These are phyloP conservation scores for Phytophthora palmivora DNA, from an alignment of 352 stramenopile species.

Conservation along the genomic window DNA sequence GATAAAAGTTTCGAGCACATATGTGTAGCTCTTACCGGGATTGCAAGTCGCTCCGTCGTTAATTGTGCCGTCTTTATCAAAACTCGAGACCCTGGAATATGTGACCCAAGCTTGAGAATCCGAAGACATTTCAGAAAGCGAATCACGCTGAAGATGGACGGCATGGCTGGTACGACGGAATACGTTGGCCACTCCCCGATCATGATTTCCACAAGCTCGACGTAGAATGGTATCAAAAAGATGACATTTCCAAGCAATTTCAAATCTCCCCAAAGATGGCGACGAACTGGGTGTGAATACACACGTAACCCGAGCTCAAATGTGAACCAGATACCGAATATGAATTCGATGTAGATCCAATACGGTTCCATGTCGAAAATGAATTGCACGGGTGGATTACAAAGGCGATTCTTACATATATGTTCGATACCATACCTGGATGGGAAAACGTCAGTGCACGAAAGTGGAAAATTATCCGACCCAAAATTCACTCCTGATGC, in stretches of 20 bases:
- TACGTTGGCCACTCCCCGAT: conserved; percentile 35
- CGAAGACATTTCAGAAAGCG: conserved; percentile 54
- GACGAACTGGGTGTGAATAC: conserved; percentile 35
- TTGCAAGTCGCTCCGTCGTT: conserved; percentile 38
- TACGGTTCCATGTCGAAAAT: conserved; percentile 58
- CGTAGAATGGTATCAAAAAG: conserved; percentile 49
- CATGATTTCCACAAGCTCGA: conserved; percentile 35
- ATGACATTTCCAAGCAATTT: conserved; percentile 29
- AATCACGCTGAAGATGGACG: conserved; percentile 52
- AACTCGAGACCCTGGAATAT: conserved; percentile 50
- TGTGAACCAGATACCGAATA: conserved; percentile 54
- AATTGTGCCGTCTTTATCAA: conserved; percentile 44
- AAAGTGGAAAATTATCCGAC: conserved; percentile 29
- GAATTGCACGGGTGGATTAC: conserved; percentile 41
- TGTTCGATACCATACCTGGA: conserved; percentile 11
- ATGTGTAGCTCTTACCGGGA: conserved; percentile 37
- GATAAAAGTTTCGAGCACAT: background rate
- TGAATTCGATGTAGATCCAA: conserved; percentile 59
- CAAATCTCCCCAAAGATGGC: conserved; percentile 37
- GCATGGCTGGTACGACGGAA: conserved; percentile 45
- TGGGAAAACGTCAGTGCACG: conserved; percentile 38
- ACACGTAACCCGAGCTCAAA: conserved; percentile 42
- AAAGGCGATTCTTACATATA: conserved; percentile 57
- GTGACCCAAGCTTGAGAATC: conserved; percentile 52
- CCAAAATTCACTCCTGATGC: conserved; percentile 43